phyloP scores from a whole-genome alignment of 768 basidiomycete species.

The Filobasidium wieringae region DNA sequence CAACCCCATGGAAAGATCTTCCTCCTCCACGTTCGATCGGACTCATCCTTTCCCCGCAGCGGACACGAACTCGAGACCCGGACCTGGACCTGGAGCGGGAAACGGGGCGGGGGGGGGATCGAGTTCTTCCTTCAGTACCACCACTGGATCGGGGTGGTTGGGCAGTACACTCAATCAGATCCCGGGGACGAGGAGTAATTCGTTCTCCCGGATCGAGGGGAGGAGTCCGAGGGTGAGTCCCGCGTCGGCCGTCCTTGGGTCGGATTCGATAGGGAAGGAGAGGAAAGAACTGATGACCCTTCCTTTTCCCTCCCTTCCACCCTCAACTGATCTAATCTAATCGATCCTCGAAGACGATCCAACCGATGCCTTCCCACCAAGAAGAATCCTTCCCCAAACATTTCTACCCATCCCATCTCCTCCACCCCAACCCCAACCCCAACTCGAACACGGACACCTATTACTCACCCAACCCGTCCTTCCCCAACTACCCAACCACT shows the following conservation, averaged over 20 bases:
- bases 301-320: neutral
- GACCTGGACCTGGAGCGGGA: neutral
- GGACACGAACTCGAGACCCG: neutral
- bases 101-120: neutral
- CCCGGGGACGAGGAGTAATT: constrained; percentile 28
- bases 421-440: no score
- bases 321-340: neutral
- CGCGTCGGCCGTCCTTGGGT: neutral
- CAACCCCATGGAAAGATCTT: neutral
- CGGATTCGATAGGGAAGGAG: neutral
- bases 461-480: constrained; percentile 23
- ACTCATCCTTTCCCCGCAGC: neutral
- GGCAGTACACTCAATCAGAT: neutral
- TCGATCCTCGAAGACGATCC: neutral
- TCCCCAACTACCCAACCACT: constrained; percentile 30
- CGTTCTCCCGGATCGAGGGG: constrained; percentile 28
- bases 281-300: neutral
- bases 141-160: neutral
- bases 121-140: neutral
- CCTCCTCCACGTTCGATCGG: neutral
- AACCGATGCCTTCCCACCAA: constrained; percentile 6
- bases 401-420: no score
- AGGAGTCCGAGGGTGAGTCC: constrained; percentile 25
- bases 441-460: constrained; percentile 10
- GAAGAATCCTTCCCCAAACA: constrained; percentile 26